Conservation (phyloP, 768 basidiomycete genomes). For the Chalciporus piperatus region DNA sequence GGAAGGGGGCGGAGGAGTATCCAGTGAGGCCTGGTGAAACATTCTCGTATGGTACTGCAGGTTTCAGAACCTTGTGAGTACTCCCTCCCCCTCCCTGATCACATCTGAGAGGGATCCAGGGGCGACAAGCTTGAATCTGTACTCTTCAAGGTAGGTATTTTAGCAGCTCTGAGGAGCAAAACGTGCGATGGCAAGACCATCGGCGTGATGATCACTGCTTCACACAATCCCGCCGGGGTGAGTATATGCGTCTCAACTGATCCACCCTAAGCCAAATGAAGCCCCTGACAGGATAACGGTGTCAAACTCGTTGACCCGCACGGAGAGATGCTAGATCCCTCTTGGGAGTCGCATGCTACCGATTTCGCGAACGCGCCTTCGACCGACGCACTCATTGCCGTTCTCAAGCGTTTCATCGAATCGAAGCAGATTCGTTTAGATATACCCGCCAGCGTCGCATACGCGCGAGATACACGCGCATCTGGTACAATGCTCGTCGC, state of each 20-base stretch:
- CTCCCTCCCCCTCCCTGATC: conserved; percentile 3
- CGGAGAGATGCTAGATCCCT: conserved; percentile 94
- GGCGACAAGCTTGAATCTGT: conserved; percentile 78
- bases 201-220: conserved; percentile 98
- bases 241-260: conserved; percentile 18
- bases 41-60: conserved; percentile 92
- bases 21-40: conserved; percentile 66
- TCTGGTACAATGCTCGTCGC: conserved; percentile 74
- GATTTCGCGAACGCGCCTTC: conserved; percentile 78
- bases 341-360: conserved; percentile 92
- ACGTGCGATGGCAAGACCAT: conserved; percentile 87
- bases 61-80: conserved; percentile 86
- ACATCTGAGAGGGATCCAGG: conserved; percentile 36
- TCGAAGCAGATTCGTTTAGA: conserved; percentile 71
- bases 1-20: conserved; percentile 53
- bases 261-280: conserved; percentile 2
- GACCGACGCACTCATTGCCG: conserved; percentile 67
- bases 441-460: conserved; percentile 79
- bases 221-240: conserved; percentile 98
- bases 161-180: conserved; percentile 90
- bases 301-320: conserved; percentile 97
- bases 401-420: conserved; percentile 60
- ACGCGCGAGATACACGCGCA: conserved; percentile 90
- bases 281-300: conserved; percentile 79
- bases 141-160: conserved; percentile 88